Evolutionary conservation across 768 basidiomycete species (phyloP).

Genomic region (Phylloporus rhodoxanthus): DNA sequence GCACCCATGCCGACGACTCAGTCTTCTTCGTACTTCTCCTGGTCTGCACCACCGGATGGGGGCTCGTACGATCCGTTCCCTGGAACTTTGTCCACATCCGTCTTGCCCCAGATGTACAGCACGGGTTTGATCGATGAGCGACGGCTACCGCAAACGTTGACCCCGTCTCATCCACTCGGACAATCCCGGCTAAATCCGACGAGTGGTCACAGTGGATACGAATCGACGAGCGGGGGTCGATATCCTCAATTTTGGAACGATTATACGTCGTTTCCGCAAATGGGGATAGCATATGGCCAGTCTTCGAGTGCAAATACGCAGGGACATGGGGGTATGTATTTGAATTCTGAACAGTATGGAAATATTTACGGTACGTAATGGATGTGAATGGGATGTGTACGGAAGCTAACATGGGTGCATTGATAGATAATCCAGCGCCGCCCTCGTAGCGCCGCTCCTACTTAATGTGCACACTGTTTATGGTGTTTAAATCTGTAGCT

Average conservation of each 20-base stretch:
- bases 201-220: slow-evolving; percentile 19
- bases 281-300: slow-evolving; percentile 37
- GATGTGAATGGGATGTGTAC: neutral
- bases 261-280: slow-evolving; percentile 46
- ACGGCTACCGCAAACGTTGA: slow-evolving; percentile 16
- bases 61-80: slow-evolving; percentile 33
- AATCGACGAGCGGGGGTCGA: slow-evolving; percentile 21
- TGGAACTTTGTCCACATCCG: slow-evolving; percentile 59
- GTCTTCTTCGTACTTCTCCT: slow-evolving; percentile 38
- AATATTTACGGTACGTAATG: slow-evolving; percentile 26
- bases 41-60: slow-evolving; percentile 35
- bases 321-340: slow-evolving; percentile 20
- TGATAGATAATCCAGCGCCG: slow-evolving; percentile 10
- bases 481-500: neutral
- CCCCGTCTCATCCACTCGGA: slow-evolving; percentile 17
- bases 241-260: slow-evolving; percentile 56
- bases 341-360: slow-evolving; percentile 18
- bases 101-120: slow-evolving; percentile 70
- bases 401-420: neutral
- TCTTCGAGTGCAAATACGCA: slow-evolving; percentile 5
- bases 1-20: slow-evolving; percentile 8
- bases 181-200: slow-evolving; percentile 12
- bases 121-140: slow-evolving; percentile 60
- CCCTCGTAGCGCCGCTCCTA: neutral
- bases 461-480: neutral